These are phyloP conservation scores for Cryptosporidium andersoni DNA, from an alignment of 169 alveolate species.

Conservation along the genomic window DNA sequence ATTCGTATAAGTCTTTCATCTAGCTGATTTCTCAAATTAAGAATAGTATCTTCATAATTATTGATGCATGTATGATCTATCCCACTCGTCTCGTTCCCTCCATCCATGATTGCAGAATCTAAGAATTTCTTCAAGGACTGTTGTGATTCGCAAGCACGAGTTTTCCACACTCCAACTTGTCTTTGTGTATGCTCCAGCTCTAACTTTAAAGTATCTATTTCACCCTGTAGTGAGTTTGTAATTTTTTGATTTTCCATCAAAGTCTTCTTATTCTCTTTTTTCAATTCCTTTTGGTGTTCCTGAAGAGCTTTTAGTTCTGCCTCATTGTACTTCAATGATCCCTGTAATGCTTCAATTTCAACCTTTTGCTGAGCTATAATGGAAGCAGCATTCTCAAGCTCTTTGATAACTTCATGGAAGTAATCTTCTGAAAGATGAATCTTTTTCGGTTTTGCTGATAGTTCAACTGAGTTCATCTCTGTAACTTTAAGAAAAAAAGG, in stretches of 20 bases:
- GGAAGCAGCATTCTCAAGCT: conserved; percentile 56
- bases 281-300: conserved; percentile 6
- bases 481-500: no score
- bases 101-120: conserved; percentile 64
- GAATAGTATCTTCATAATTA: conserved; percentile 56
- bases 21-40: conserved; percentile 47
- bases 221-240: conserved; percentile 13
- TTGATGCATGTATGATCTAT: conserved; percentile 17
- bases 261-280: conserved; percentile 31
- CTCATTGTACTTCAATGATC: not conserved
- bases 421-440: conserved; percentile 36
- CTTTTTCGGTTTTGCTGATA: conserved; percentile 8
- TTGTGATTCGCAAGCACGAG: conserved; percentile 50
- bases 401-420: conserved; percentile 30
- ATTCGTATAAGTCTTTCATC: conserved; percentile 55
- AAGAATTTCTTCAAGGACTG: conserved; percentile 60
- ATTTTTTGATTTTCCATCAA: conserved; percentile 47
- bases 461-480: no score
- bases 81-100: not conserved
- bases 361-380: conserved; percentile 36
- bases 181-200: conserved; percentile 54
- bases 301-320: conserved; percentile 45
- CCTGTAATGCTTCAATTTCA: conserved; percentile 44
- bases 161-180: conserved; percentile 66
- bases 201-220: conserved; percentile 58